These are phyloP conservation scores for Solanum pinnatisectum DNA, from an alignment of 257 asterid species.

Conservation along the genomic window DNA sequence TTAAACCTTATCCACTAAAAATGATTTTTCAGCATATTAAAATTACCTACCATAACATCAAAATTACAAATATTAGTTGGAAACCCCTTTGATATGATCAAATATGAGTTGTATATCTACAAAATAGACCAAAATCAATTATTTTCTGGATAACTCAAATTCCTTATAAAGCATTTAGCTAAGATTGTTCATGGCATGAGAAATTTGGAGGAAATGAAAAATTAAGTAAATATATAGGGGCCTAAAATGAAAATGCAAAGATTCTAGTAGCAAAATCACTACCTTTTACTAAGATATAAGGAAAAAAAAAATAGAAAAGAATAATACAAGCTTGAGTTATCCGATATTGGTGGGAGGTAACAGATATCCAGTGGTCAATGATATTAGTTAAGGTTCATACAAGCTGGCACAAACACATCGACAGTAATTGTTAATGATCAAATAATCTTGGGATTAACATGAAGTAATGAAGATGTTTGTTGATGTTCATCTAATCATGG, in stretches of 20 bases:
- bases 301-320: neutral
- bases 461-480: neutral
- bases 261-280: neutral
- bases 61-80: neutral
- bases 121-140: neutral
- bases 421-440: neutral
- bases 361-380: accelerated
- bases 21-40: neutral
- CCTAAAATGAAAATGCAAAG: neutral
- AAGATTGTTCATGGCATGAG: neutral
- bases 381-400: neutral
- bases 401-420: no score
- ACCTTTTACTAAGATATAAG: neutral
- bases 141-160: neutral
- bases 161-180: neutral
- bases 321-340: neutral
- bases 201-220: neutral
- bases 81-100: neutral
- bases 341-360: neutral
- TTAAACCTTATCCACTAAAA: neutral
- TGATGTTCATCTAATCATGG: neutral
- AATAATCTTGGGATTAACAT: neutral
- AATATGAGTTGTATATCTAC: neutral
- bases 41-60: neutral
- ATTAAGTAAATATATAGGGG: neutral